phyloP scores from a whole-genome alignment of 2,329 filamentous ascomycete species.

The Paradendryphiella salina region DNA sequence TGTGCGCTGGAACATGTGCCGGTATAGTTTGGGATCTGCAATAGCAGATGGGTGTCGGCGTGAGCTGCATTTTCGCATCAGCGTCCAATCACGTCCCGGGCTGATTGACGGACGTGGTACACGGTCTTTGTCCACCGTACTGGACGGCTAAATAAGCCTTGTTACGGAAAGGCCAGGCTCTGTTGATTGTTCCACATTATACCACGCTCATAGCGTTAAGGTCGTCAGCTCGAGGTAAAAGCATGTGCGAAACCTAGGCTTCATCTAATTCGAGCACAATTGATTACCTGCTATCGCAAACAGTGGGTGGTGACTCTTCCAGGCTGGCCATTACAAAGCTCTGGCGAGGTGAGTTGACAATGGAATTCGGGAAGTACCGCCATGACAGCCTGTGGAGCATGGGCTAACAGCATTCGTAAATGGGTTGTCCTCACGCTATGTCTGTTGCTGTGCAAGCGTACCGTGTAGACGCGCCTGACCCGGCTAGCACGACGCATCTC shows the following conservation, averaged over 20 bases:
- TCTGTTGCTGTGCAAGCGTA: conserved; percentile 1
- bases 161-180: not conserved
- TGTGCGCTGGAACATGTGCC: not conserved
- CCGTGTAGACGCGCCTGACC: conserved; percentile 7
- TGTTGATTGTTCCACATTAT: not conserved
- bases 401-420: conserved; percentile 5
- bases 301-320: not conserved
- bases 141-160: not conserved
- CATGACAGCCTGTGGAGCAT: conserved; percentile 2
- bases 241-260: not conserved
- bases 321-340: not conserved
- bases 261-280: not conserved
- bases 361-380: conserved; percentile 7
- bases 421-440: conserved; percentile 11
- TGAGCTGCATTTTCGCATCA: not conserved
- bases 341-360: not conserved
- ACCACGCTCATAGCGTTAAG: not conserved
- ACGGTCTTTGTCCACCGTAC: not conserved
- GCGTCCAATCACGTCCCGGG: conserved; percentile 3
- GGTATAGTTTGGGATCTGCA: conserved; percentile 5
- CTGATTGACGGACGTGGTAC: conserved; percentile 10
- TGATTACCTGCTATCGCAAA: not conserved
- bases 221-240: not conserved
- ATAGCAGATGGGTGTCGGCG: conserved; percentile 1
- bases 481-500: conserved; percentile 8